Base-by-base conservation (phyloP, 164 flowering plant genomes). In the Magnolia sinica region DNA sequence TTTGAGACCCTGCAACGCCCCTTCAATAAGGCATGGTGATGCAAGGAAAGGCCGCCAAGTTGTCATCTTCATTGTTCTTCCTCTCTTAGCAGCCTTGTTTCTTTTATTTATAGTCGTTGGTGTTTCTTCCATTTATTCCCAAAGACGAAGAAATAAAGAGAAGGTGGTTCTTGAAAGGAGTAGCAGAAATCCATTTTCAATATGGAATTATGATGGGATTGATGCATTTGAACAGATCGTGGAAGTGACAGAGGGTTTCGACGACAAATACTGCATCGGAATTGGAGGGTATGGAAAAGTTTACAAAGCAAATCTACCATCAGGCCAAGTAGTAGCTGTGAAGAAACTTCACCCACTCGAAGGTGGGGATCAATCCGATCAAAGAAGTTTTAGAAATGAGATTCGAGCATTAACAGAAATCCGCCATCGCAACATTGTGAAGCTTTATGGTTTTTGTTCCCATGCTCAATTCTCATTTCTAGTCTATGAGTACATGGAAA, bases 241-340 rank as follows among this genome's bases (percentile, higher is more conserved):
- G 0, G 84, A 79, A 78, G 90, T 88, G 74, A 89, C 91, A 0
- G 84, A 89, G 14, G 76, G 87, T 78, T 91, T 89, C 73, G 58
- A 71, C 50, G 87, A 84, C 13, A 81, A 63, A 66, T 86, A 83
- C 82, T 84, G 87, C 75, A 85, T 90, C 50, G 93, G 95, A 7
- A 85, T 63, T 79, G 93, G 93, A 66, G 91, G 91, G 16, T 89
- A 79, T 76, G 93, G 95, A 58, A 84, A 76, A 7, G 91, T 87
- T 29, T 89, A 88, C 78, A 86, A 76, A 78, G 90, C 88, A 0
- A 79, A 10, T 13, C 11, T 91, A 71, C 67, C 78, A 20, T 76
- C 76, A 0, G 91, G 89, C 16, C 89, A 85, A 45, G 68, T 77
- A 1, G 83, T 89, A 8, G 92, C 95, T 20, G 90, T 88, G 31